Evolutionary conservation across 805 yeast species (phyloP).

Genomic region (Wickerhamomyces rabaulensis): DNA sequence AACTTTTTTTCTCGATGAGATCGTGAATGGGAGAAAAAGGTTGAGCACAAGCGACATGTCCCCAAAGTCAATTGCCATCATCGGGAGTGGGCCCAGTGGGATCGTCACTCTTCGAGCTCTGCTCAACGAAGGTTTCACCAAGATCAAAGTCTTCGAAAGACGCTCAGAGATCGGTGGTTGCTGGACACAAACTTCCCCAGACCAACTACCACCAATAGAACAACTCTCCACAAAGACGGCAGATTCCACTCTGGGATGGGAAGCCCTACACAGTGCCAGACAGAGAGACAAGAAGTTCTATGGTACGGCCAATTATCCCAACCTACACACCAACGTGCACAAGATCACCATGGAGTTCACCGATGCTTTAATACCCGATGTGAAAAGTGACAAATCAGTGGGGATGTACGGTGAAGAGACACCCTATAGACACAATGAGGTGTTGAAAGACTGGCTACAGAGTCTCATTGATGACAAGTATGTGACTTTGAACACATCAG

Average conservation of each 20-base stretch:
- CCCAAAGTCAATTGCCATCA: constrained; percentile 29
- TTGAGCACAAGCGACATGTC: too few species aligned
- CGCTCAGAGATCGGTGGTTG: constrained; percentile 35
- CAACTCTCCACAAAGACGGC: background rate
- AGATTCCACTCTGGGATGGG: background rate
- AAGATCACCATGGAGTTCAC: constrained; percentile 8
- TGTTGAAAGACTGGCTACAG: constrained; percentile 8
- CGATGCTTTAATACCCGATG: constrained; percentile 4
- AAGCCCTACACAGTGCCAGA: background rate
- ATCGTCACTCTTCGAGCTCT: constrained; percentile 30
- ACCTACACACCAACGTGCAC: constrained; percentile 8
- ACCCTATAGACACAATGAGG: constrained; percentile 10
- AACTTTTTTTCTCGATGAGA: too few species aligned
- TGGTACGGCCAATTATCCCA: constrained; percentile 6
- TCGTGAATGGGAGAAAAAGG: too few species aligned
- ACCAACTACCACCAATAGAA: constrained; percentile 1
- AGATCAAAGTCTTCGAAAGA: constrained; percentile 35
- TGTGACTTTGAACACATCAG: constrained; percentile 25
- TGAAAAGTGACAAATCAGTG: background rate
- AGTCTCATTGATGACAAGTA: background rate
- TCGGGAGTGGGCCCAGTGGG: constrained; percentile 45
- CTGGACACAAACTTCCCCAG: constrained; percentile 28
- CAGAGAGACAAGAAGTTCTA: background rate
- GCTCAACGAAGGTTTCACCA: constrained; percentile 24
- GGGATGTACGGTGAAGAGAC: constrained; percentile 7